phyloP scores from a whole-genome alignment of 2,329 filamentous ascomycete genomes.

The Tolypocladium tropicale region DNA sequence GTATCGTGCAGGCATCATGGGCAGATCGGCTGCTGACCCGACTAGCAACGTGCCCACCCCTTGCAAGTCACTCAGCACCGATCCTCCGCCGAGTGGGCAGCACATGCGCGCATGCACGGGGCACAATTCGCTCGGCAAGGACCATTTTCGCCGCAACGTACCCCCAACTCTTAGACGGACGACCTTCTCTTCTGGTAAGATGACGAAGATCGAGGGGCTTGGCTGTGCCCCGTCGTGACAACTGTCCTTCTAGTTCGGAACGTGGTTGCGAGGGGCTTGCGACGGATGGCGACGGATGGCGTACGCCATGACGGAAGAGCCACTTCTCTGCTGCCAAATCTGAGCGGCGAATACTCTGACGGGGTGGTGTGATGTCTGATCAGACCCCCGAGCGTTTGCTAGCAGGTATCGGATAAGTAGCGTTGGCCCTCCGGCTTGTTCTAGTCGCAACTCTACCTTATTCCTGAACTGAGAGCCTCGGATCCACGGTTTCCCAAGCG shows the following conservation, averaged over 20 bases:
- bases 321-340: background rate
- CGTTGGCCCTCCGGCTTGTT: background rate
- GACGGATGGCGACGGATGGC: background rate
- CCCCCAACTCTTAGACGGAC: background rate
- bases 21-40: background rate
- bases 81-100: background rate
- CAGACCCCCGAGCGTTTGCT: too few species aligned
- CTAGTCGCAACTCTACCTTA: background rate
- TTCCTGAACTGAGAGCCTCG: background rate
- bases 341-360: background rate
- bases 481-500: background rate
- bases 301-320: background rate
- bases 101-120: background rate
- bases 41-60: background rate
- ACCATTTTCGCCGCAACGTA: background rate
- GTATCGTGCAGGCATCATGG: background rate
- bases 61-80: background rate
- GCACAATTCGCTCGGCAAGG: background rate
- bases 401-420: background rate
- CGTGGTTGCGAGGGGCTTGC: background rate
- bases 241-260: background rate
- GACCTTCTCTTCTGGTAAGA: background rate
- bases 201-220: background rate
- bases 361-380: background rate
- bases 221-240: background rate